phyloP scores from a whole-genome alignment of 441 rosid genomes.

The Jatropha multifida region DNA sequence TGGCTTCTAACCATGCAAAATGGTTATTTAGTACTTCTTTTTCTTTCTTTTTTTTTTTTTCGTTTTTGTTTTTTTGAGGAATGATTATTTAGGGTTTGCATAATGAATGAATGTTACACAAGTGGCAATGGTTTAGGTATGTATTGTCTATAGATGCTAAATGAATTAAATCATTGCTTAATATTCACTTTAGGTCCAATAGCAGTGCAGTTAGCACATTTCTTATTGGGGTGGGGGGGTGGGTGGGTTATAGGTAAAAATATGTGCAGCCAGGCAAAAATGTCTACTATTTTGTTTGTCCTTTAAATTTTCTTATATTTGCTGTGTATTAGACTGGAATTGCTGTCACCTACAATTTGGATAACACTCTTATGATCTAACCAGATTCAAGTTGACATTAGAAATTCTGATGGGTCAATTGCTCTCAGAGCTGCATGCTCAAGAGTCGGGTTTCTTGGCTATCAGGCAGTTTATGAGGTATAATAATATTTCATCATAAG shows the following conservation, averaged over 20 bases:
- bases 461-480: constrained; percentile 87
- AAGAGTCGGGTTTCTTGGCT: constrained; percentile 72
- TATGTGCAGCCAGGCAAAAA: not conserved
- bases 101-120: not conserved
- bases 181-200: constrained; percentile 9
- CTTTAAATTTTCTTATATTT: not conserved
- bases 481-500: constrained; percentile 15
- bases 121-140: not conserved
- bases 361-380: constrained; percentile 22
- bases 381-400: constrained; percentile 79
- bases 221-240: not conserved
- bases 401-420: constrained; percentile 56
- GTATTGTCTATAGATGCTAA: not conserved
- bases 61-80: too few relatives aligned
- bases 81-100: too few relatives aligned
- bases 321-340: not conserved
- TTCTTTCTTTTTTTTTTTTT: too few relatives aligned
- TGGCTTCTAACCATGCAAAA: not conserved
- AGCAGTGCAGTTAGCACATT: not conserved
- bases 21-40: not conserved
- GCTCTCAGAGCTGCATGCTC: constrained; percentile 74
- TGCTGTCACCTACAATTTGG: constrained; percentile 9
- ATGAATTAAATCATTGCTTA: not conserved
- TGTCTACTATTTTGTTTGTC: not conserved
- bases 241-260: not conserved